These are phyloP conservation scores for Rubus parviflorus DNA, from an alignment of 306 rosid species.

Conservation along the genomic window DNA sequence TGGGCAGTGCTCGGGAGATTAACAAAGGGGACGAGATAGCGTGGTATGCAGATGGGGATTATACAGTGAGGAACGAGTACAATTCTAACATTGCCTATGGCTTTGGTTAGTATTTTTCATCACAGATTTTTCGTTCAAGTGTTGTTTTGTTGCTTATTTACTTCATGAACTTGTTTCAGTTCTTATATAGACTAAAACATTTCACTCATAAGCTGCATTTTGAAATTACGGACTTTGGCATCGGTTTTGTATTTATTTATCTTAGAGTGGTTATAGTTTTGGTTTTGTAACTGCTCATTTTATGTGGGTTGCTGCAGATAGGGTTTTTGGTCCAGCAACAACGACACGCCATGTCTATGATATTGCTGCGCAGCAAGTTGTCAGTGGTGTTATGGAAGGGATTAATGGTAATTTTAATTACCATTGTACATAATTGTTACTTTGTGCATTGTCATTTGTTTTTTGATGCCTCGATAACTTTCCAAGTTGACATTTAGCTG, in stretches of 20 bases:
- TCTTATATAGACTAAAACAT: background rate
- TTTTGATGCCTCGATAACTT: background rate
- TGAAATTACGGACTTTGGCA: background rate
- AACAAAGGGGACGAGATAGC: slow-evolving; percentile 85
- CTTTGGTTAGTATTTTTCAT: slow-evolving; percentile 53
- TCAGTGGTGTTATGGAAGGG: slow-evolving; percentile 51
- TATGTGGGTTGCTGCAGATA: slow-evolving; percentile 30
- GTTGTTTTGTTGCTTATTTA: background rate
- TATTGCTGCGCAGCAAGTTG: slow-evolving; percentile 46
- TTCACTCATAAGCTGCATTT: background rate
- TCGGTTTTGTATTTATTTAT: background rate
- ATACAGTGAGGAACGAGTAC: slow-evolving; percentile 62
- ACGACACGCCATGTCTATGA: slow-evolving; percentile 55
- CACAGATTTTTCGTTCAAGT: background rate
- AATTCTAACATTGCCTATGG: slow-evolving; percentile 68
- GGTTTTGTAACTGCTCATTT: background rate
- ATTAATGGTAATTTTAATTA: slow-evolving; percentile 36
- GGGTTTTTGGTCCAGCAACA: slow-evolving; percentile 57
- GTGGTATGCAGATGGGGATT: slow-evolving; percentile 87
- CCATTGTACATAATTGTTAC: background rate
- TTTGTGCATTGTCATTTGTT: background rate
- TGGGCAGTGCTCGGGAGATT: slow-evolving; percentile 66
- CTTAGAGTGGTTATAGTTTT: background rate
- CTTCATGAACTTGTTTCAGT: background rate
- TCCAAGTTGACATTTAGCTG: background rate